Evolutionary conservation across 768 basidiomycete genomes (phyloP).

Genomic region (Cystobasidium ongulense): DNA sequence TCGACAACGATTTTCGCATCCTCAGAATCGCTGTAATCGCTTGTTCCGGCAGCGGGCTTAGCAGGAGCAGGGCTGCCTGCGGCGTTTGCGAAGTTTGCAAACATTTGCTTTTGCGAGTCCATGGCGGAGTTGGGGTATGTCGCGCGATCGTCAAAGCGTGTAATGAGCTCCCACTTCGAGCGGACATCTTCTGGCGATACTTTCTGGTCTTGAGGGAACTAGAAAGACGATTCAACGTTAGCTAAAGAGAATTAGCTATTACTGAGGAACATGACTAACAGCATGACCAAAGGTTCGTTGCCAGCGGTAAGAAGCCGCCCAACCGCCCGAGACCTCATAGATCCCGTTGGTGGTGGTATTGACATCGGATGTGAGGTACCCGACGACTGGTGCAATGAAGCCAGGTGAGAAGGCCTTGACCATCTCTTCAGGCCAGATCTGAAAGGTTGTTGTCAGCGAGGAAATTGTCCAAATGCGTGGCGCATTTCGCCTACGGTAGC

Average conservation of each 20-base stretch:
- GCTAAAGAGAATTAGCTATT: constrained; percentile 13
- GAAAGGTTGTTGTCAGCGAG: not conserved
- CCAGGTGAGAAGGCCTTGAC: constrained; percentile 58
- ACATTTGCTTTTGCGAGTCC: constrained; percentile 45
- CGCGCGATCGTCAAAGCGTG: constrained; percentile 73
- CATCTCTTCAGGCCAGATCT: constrained; percentile 44
- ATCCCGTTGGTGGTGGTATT: constrained; percentile 62
- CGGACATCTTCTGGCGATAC: constrained; percentile 73
- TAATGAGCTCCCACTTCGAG: constrained; percentile 72
- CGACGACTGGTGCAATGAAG: constrained; percentile 83
- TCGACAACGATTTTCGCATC: constrained; percentile 73
- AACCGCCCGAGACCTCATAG: constrained; percentile 83
- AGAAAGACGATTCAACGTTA: not conserved
- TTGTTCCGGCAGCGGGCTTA: constrained; percentile 34
- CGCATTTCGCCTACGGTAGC: not conserved
- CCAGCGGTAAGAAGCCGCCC: constrained; percentile 88
- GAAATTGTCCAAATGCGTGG: constrained; percentile 55
- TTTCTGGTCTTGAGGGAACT: constrained; percentile 66
- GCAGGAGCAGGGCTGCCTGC: constrained; percentile 33
- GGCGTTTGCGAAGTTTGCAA: constrained; percentile 57
- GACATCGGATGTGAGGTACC: constrained; percentile 74
- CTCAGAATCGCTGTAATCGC: constrained; percentile 55
- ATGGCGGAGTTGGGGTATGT: constrained; percentile 64
- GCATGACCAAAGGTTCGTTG: constrained; percentile 77
- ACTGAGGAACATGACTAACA: constrained; percentile 8